Conservation (phyloP, 352 stramenopile genomes). For the Phytophthora syringae region DNA sequence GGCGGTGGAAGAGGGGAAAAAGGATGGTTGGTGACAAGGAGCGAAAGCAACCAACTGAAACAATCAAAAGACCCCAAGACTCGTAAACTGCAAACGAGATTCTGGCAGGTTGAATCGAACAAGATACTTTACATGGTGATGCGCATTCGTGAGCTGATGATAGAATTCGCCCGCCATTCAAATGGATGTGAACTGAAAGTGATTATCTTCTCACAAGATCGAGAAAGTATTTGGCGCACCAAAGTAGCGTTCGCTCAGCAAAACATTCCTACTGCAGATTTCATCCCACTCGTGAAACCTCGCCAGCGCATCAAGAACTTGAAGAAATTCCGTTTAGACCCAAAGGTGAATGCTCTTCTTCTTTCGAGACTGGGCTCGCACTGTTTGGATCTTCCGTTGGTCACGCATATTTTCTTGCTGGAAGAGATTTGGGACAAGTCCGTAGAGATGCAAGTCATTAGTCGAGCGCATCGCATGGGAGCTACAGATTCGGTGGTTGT, state of each 20-base stretch:
- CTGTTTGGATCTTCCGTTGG: conserved; percentile 96
- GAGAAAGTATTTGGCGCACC: conserved; percentile 67
- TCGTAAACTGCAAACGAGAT: conserved; percentile 35
- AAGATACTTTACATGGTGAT: conserved; percentile 71
- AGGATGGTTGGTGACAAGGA: too few species aligned
- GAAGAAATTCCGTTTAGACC: conserved; percentile 50
- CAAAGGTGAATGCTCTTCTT: conserved; percentile 89
- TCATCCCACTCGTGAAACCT: conserved; percentile 50
- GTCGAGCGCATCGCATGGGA: conserved; percentile 95
- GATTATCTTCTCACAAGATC: conserved; percentile 81
- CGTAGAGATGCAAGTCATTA: conserved; percentile 95
- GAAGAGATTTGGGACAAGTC: conserved; percentile 96
- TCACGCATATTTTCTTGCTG: conserved; percentile 97
- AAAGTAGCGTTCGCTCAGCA: conserved; percentile 69
- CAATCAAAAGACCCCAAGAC: conserved; percentile 4
- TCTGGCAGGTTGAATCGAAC: conserved; percentile 39
- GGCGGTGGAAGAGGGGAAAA: too few species aligned
- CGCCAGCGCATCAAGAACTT: conserved; percentile 50
- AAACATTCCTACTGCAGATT: conserved; percentile 55
- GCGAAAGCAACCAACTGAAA: too few species aligned
- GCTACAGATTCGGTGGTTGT: conserved; percentile 90
- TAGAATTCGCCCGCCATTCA: conserved; percentile 34
- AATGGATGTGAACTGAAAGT: conserved; percentile 46
- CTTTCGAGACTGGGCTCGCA: conserved; percentile 93
- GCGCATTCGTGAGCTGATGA: conserved; percentile 53